phyloP scores from a whole-genome alignment of 2,329 filamentous ascomycete genomes.

The Graphilbum fragrans region DNA sequence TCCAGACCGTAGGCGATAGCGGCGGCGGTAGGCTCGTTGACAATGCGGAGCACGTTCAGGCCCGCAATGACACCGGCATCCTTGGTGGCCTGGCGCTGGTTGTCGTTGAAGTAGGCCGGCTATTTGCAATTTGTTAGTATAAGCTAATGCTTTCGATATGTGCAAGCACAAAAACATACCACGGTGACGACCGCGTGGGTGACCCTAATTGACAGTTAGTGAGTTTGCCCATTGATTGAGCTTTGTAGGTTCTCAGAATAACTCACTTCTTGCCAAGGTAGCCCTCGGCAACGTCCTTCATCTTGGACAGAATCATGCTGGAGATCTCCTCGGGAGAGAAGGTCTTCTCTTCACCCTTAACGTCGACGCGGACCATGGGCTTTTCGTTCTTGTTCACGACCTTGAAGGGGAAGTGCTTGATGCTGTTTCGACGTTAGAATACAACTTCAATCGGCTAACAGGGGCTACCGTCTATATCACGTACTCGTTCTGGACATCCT shows the following conservation, averaged over 20 bases:
- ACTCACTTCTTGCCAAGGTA: conserved; percentile 74
- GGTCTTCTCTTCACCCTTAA: conserved; percentile 38
- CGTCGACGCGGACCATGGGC: conserved; percentile 67
- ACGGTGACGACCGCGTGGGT: conserved; percentile 87
- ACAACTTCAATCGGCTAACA: no score
- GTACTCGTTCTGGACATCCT: conserved; percentile 72
- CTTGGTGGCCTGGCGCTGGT: conserved; percentile 94
- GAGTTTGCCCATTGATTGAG: background rate
- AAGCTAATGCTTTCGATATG: background rate
- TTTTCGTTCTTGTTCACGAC: conserved; percentile 83
- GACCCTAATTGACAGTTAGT: conserved; percentile 27
- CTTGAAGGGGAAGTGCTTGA: conserved; percentile 98
- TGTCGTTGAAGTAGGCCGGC: conserved; percentile 97
- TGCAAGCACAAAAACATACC: conserved; percentile 5
- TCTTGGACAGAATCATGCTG: conserved; percentile 49
- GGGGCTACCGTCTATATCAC: background rate
- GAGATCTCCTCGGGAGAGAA: conserved; percentile 52
- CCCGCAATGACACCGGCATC: conserved; percentile 86
- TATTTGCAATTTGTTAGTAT: background rate
- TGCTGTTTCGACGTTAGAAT: conserved; percentile 17
- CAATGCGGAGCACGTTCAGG: conserved; percentile 88
- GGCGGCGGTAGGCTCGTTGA: conserved; percentile 93
- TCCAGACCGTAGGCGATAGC: conserved; percentile 91
- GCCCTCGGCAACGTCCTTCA: conserved; percentile 56
- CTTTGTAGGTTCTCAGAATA: conserved; percentile 33